Conservation (phyloP, 257 asterid species). For the Craterostigma plantagineum region DNA sequence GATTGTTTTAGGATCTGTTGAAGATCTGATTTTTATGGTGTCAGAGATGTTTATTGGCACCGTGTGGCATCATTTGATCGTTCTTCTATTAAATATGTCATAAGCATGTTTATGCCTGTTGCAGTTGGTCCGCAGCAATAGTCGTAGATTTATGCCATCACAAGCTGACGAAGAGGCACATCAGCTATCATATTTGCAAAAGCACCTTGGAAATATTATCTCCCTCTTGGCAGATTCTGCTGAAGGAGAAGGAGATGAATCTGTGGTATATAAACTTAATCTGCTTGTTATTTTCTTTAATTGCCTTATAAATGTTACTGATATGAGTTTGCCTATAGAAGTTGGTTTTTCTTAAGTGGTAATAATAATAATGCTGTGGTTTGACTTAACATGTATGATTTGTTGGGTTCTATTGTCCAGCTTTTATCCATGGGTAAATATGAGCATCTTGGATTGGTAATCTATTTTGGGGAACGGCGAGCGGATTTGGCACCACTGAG, state of each 20-base stretch:
- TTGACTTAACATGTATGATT: too few relatives aligned
- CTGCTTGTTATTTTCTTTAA: too few relatives aligned
- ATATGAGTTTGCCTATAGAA: neutral
- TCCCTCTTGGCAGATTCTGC: slow-evolving; percentile 71
- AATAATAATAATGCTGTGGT: too few relatives aligned
- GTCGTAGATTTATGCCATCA: slow-evolving; percentile 87
- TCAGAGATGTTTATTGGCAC: too few relatives aligned
- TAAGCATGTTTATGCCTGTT: slow-evolving; percentile 9
- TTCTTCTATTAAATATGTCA: too few relatives aligned
- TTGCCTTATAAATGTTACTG: neutral
- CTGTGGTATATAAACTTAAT: slow-evolving; percentile 34
- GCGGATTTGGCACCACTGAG: slow-evolving; percentile 50
- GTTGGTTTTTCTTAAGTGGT: too few relatives aligned
- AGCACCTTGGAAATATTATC: slow-evolving; percentile 71
- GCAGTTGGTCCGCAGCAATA: slow-evolving; percentile 96
- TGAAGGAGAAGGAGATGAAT: slow-evolving; percentile 72
- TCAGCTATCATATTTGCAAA: slow-evolving; percentile 86
- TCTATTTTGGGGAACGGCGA: slow-evolving; percentile 74
- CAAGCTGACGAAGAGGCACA: slow-evolving; percentile 94
- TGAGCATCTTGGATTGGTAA: slow-evolving; percentile 67
- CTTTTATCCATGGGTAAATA: slow-evolving; percentile 67
- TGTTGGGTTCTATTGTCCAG: slow-evolving; percentile 17
- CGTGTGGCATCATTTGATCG: too few relatives aligned
- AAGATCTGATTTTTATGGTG: too few relatives aligned
- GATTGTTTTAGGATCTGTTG: too few relatives aligned